Evolutionary conservation across 1,139 yeast species (phyloP).

Genomic region (Saccharomycopsis crataegensis): DNA sequence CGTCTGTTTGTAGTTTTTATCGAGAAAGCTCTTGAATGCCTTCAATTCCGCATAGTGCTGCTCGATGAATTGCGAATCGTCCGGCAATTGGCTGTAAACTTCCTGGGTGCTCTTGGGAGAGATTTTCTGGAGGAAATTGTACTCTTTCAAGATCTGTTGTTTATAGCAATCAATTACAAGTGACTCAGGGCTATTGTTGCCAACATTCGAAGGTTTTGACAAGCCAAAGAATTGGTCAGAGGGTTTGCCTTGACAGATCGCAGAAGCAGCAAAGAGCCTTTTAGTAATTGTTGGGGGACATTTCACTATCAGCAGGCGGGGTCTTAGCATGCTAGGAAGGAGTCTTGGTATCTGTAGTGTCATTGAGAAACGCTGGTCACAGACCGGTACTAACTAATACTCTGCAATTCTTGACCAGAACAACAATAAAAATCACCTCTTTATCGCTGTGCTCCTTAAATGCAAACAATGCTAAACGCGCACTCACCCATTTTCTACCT

Average conservation of each 20-base stretch:
- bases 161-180: conserved; percentile 10
- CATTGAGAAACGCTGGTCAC: no score
- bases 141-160: conserved; percentile 6
- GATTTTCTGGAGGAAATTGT: conserved; percentile 6
- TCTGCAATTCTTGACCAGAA: no score
- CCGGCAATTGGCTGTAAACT: conserved; percentile 40
- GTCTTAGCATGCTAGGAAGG: no score
- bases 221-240: conserved; percentile 1
- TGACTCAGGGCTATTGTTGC: neutral
- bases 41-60: conserved; percentile 35
- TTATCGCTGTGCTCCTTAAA: no score
- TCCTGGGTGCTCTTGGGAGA: conserved; percentile 3
- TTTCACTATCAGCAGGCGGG: no score
- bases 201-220: neutral
- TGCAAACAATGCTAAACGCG: no score
- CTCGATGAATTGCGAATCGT: conserved; percentile 40
- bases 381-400: no score
- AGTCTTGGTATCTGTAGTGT: no score
- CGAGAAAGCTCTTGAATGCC: conserved; percentile 28
- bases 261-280: neutral
- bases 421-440: no score
- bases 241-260: conserved; percentile 2
- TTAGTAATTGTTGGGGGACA: no score
- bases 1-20: conserved; percentile 23
- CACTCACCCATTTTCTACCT: no score